Evolutionary conservation across 1,139 yeast species (phyloP).

Genomic region (Debaryomyces sp.): DNA sequence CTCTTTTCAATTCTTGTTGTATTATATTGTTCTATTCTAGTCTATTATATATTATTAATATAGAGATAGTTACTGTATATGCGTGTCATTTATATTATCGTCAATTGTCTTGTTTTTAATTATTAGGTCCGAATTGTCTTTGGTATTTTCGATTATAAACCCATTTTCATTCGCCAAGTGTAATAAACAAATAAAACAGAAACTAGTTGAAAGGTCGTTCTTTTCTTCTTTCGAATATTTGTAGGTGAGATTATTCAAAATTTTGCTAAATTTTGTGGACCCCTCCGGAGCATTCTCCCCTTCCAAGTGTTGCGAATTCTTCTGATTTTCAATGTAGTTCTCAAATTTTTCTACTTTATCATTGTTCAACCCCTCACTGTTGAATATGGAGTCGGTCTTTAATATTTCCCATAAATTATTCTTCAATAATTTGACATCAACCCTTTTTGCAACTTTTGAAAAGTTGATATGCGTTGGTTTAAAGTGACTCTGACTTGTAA

Average conservation of each 20-base stretch:
- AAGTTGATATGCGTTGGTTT: slow-evolving; percentile 70
- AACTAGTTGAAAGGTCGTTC: slow-evolving; percentile 79
- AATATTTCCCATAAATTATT: slow-evolving; percentile 71
- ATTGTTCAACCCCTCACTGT: slow-evolving; percentile 32
- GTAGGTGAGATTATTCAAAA: slow-evolving; percentile 50
- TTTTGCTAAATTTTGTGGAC: slow-evolving; percentile 43
- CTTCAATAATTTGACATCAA: slow-evolving; percentile 77
- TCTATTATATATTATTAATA: neutral
- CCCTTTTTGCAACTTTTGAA: slow-evolving; percentile 80
- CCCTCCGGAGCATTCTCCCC: slow-evolving; percentile 13
- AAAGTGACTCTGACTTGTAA: slow-evolving; percentile 40
- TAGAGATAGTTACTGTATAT: slow-evolving; percentile 5
- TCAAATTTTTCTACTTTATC: slow-evolving; percentile 13
- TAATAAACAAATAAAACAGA: slow-evolving; percentile 79
- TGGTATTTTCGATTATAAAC: slow-evolving; percentile 59
- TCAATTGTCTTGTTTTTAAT: slow-evolving; percentile 26
- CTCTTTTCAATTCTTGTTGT: slow-evolving; percentile 5
- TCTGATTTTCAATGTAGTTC: neutral
- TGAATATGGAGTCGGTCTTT: neutral
- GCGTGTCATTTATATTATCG: slow-evolving; percentile 1
- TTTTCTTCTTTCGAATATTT: slow-evolving; percentile 54
- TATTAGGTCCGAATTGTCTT: slow-evolving; percentile 56
- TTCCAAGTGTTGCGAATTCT: slow-evolving; percentile 7
- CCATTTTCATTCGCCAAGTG: slow-evolving; percentile 92
- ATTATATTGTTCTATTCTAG: neutral